Conservation (phyloP, 495 filamentous ascomycete genomes). For the Trichoderma asperelloides region DNA sequence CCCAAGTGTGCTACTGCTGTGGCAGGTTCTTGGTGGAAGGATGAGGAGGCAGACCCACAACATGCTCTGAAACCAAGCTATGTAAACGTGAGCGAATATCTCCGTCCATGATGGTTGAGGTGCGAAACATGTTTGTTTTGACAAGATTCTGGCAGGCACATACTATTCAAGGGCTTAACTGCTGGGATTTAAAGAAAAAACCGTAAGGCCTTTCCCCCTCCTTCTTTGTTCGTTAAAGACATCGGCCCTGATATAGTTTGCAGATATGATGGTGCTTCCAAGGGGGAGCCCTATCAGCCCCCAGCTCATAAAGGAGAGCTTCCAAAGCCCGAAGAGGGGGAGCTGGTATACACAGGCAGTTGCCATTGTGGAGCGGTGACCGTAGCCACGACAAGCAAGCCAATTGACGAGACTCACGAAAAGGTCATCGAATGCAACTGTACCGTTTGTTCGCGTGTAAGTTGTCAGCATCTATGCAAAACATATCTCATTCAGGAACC, state of each 20-base stretch:
- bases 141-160: constrained; percentile 8
- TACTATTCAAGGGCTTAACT: constrained; percentile 28
- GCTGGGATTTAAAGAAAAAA: constrained; percentile 22
- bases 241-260: neutral
- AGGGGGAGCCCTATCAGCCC: constrained; percentile 21
- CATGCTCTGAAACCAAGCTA: constrained; percentile 8
- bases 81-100: constrained; percentile 12
- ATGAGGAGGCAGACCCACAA: neutral
- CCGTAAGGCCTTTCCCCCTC: constrained; percentile 17
- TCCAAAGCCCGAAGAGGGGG: constrained; percentile 27
- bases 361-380: constrained; percentile 45
- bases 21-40: neutral
- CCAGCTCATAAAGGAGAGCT: constrained; percentile 29
- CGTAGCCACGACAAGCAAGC: constrained; percentile 29
- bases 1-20: constrained; percentile 28
- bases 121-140: neutral
- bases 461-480: constrained; percentile 9
- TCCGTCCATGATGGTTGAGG: too few relatives aligned
- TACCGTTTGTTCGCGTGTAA: constrained; percentile 34
- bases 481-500: neutral
- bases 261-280: constrained; percentile 29
- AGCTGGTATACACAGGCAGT: constrained; percentile 35
- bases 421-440: constrained; percentile 32
- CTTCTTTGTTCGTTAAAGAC: neutral
- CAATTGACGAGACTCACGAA: constrained; percentile 22